phyloP scores from a whole-genome alignment of 176 grass and related monocot species.

The Avena eriantha region DNA sequence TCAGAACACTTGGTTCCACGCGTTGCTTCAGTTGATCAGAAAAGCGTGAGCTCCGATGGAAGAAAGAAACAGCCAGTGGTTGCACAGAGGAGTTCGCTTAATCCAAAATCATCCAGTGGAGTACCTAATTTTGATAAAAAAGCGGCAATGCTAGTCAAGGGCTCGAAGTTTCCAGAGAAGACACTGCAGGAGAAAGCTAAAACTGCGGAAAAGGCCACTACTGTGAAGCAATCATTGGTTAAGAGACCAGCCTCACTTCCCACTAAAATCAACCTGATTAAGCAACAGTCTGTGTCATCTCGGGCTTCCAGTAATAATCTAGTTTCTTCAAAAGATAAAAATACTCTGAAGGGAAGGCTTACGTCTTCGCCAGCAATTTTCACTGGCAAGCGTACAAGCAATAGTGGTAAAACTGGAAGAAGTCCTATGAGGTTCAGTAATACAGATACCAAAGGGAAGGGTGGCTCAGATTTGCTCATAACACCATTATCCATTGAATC shows the following conservation, averaged over 20 bases:
- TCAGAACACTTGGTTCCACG: slow-evolving; percentile 42
- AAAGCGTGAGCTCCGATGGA: slow-evolving; percentile 31
- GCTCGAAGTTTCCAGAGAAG: slow-evolving; percentile 44
- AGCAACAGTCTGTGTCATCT: slow-evolving; percentile 41
- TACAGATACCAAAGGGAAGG: slow-evolving; percentile 24
- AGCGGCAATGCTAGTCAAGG: slow-evolving; percentile 27
- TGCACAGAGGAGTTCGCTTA: slow-evolving; percentile 43
- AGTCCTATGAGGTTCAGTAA: slow-evolving; percentile 15
- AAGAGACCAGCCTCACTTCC: slow-evolving; percentile 47
- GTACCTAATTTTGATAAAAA: slow-evolving; percentile 46
- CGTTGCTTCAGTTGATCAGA: slow-evolving; percentile 36
- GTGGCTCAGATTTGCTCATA: slow-evolving; percentile 21
- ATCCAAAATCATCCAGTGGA: slow-evolving; percentile 40
- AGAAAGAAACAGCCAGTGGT: slow-evolving; percentile 46
- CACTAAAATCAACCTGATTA: slow-evolving; percentile 41
- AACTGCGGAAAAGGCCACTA: slow-evolving; percentile 30
- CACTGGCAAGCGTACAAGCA: slow-evolving; percentile 24
- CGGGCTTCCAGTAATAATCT: slow-evolving; percentile 36
- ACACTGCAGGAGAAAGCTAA: slow-evolving; percentile 38
- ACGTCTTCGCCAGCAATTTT: slow-evolving; percentile 33
- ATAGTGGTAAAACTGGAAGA: slow-evolving; percentile 17
- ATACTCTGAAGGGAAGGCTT: slow-evolving; percentile 36
- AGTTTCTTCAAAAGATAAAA: slow-evolving; percentile 45
- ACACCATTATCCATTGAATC: slow-evolving; percentile 30
- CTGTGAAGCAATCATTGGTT: slow-evolving; percentile 35